Evolutionary conservation across 306 rosid genomes (phyloP), one percentile per base, ranked within the genome.

Genomic region (Vigna mungo): DNA sequence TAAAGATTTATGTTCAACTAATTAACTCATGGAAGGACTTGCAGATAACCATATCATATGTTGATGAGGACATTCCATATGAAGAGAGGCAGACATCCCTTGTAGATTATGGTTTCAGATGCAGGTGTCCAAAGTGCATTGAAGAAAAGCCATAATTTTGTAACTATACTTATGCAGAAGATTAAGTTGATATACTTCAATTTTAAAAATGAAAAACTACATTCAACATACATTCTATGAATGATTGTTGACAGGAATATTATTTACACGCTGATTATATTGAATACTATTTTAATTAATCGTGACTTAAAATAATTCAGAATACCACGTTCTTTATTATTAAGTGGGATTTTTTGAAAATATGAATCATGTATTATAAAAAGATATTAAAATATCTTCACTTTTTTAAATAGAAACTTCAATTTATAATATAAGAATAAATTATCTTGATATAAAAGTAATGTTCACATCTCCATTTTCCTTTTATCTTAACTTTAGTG

Each of bases 31-130:
- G 39, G 21, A 75, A 71, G 34, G 53, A 41, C 74, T 83, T 90
- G 76, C 89, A 95, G 99, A 90, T 95, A 81, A 89, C 97, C 36
- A 90, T 95, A 72, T 92, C 99, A 37, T 95, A 92, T 75, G 86
- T 95, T 62, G 97, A 92, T 14, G 99, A 92, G 79, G 97, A 95
- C 75, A 93, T 90, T 72, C 85, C 90, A 8, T 87, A 64, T 53
- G 89, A 89, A 44, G 91, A 88, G 81, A 91, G 98, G 79, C 95
- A 71, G 36, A 89, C 95, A 76, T 84, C 90, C 65, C 98, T 91
- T 87, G 96, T 90, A 80, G 98, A 93, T 71, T 93, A 91, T 67
- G 93, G 98, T 30, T 91, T 93, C 49, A 78, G 81, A 67, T 93
- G 98, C 89, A 84, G 80, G 51, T 93, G 98, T 79, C 73, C 85